These are phyloP conservation scores for Wickerhamomyces silvicola DNA, from an alignment of 805 yeast genomes.

Conservation along the genomic window DNA sequence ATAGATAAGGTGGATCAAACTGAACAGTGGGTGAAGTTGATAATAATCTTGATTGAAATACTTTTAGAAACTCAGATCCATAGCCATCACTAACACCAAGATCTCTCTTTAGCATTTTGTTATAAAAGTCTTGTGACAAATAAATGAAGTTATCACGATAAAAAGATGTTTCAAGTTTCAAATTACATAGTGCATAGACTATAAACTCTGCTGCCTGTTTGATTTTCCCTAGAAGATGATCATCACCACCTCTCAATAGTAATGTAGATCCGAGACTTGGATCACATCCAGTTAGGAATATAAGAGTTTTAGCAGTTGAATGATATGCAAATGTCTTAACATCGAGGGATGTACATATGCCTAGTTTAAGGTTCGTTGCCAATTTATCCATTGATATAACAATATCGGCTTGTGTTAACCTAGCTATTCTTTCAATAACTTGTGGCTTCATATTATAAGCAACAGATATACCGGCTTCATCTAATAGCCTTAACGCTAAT, in stretches of 20 bases:
- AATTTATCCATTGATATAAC: slow-evolving; percentile 81
- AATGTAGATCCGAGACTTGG: slow-evolving; percentile 74
- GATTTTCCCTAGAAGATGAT: slow-evolving; percentile 52
- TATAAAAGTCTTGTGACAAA: slow-evolving; percentile 34
- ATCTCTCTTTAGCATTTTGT: slow-evolving; percentile 14
- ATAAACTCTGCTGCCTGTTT: slow-evolving; percentile 78
- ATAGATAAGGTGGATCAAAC: slow-evolving; percentile 62
- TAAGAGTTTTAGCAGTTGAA: slow-evolving; percentile 57
- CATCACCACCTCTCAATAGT: slow-evolving; percentile 74
- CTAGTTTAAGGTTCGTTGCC: slow-evolving; percentile 65
- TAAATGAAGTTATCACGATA: slow-evolving; percentile 65
- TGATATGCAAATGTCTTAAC: slow-evolving; percentile 59
- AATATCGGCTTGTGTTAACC: slow-evolving; percentile 78
- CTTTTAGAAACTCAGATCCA: slow-evolving; percentile 31
- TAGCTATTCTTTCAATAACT: slow-evolving; percentile 70
- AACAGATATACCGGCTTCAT: slow-evolving; percentile 73
- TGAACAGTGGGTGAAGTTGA: slow-evolving; percentile 84
- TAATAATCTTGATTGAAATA: slow-evolving; percentile 45
- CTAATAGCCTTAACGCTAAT: slow-evolving; percentile 63
- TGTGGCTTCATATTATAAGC: slow-evolving; percentile 75
- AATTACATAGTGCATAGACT: slow-evolving; percentile 70
- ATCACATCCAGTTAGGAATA: slow-evolving; percentile 76
- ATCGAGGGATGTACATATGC: slow-evolving; percentile 67
- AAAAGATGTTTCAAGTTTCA: slow-evolving; percentile 71
- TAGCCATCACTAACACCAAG: slow-evolving; percentile 21